Evolutionary conservation across 768 basidiomycete genomes (phyloP), one percentile per base, ranked within the genome.

Genomic region (Hypholoma sublateritium): DNA sequence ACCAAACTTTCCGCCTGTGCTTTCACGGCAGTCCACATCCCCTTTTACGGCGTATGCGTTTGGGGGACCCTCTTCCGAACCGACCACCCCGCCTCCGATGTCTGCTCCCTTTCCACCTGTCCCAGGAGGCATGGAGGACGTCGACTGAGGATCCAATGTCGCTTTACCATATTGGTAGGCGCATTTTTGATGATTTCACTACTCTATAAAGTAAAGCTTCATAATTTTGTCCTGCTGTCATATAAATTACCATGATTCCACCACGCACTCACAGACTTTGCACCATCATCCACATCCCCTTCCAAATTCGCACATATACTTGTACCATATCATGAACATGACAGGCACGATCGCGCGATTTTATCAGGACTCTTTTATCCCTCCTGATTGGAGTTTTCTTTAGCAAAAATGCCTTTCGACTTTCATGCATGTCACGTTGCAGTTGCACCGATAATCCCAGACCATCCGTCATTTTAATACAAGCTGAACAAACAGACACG

Each of bases 71-170:
- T 9, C 56, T 50, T 49, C 37, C 22, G 37, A 41, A 24, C 12
- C 39, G 2, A 28, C 41, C 2, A 28, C 54, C 11, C 28, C 50
- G 16, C 14, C 50, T n/a, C 47, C 60, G 2, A 50, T 61, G 9
- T 55, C 62, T 7, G 39, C 49, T 14, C 55, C 59, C 1, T 55
- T 59, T 12, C 45, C 48, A 6, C 46, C 57, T 24, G 42, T 52
- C 32, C 56, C 59, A 35, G 63, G 62, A 28, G 62, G 60, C 28
- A 60, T 69, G 62, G 68, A 69, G 25, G 65, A 66, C 44, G 68
- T 69, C 12, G 68, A 69, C 41, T 69, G 56, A 64, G 25, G 12
- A 16, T 4, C 34, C 16, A 17, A 13, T n/a, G n/a, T n/a, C n/a
- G n/a, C 37, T 46, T 25, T 46, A 8, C 16, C 21, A 43, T 37